Evolutionary conservation across 2,329 filamentous ascomycete genomes (phyloP).

Genomic region (Westerdykella ornata): DNA sequence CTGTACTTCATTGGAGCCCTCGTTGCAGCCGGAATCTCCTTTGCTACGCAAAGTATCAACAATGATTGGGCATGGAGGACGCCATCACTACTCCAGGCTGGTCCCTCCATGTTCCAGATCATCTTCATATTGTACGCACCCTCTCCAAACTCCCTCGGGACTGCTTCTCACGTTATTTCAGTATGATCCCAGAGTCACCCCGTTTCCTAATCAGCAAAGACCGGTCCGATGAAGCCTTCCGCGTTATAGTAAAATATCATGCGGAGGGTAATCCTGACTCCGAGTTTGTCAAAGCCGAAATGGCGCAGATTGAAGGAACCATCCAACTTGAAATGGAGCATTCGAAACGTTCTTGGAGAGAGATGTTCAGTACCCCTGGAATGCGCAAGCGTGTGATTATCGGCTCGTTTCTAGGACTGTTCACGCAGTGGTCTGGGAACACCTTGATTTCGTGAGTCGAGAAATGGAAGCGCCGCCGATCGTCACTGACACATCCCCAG

Average conservation of each 20-base stretch:
- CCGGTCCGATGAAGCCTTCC: conserved; percentile 54
- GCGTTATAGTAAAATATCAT: conserved; percentile 56
- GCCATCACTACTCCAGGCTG: conserved; percentile 57
- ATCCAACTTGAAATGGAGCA: conserved; percentile 51
- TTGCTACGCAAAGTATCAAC: conserved; percentile 54
- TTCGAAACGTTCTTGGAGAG: conserved; percentile 49
- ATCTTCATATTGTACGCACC: conserved; percentile 49
- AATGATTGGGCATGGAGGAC: conserved; percentile 61
- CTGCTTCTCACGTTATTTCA: neutral
- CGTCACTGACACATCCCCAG: conserved; percentile 2
- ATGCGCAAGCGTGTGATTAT: conserved; percentile 59
- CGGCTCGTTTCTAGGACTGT: conserved; percentile 56
- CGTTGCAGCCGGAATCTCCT: conserved; percentile 55
- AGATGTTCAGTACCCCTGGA: conserved; percentile 55
- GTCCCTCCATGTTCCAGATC: conserved; percentile 57
- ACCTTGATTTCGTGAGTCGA: conserved; percentile 45
- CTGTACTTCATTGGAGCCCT: conserved; percentile 55
- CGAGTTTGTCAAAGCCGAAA: conserved; percentile 58
- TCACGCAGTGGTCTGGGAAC: conserved; percentile 62
- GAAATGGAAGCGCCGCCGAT: too few species aligned
- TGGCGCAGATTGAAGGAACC: conserved; percentile 58
- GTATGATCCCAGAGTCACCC: conserved; percentile 55
- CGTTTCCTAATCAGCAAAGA: conserved; percentile 60
- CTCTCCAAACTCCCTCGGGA: neutral
- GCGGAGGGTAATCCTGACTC: conserved; percentile 55